Evolutionary conservation across 495 filamentous ascomycete genomes (phyloP).

Genomic region (Xylaria venustula): DNA sequence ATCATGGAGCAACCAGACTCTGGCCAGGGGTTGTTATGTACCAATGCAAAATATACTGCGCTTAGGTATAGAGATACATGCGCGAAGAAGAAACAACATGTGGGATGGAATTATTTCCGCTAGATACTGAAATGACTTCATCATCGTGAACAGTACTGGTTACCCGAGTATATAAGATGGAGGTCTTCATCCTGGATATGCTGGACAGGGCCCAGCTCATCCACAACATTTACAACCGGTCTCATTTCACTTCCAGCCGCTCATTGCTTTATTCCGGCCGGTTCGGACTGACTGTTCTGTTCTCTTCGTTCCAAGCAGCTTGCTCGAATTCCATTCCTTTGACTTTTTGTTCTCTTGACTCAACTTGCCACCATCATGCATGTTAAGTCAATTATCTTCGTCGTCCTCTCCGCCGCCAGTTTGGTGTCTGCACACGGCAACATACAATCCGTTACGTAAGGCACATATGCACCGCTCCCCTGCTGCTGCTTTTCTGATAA

Average conservation of each 20-base stretch:
- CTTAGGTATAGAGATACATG: not conserved
- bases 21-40: not conserved
- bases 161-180: not conserved
- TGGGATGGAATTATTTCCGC: not conserved
- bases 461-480: not conserved
- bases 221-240: not conserved
- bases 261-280: not conserved
- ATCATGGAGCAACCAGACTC: not conserved
- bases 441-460: slow-evolving; percentile 13
- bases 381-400: not conserved
- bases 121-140: not conserved
- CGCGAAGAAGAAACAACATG: not conserved
- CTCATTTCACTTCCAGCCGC: not conserved
- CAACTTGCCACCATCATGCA: not conserved
- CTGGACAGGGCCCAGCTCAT: not conserved
- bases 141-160: not conserved
- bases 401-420: slow-evolving; percentile 3
- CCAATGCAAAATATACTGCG: not conserved
- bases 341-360: not conserved
- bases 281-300: not conserved
- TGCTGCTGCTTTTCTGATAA: not conserved
- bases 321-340: not conserved
- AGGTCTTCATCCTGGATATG: not conserved
- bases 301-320: not conserved
- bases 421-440: slow-evolving; percentile 9